Evolutionary conservation across 495 filamentous ascomycete genomes (phyloP).

Genomic region (Tuber borchii): DNA sequence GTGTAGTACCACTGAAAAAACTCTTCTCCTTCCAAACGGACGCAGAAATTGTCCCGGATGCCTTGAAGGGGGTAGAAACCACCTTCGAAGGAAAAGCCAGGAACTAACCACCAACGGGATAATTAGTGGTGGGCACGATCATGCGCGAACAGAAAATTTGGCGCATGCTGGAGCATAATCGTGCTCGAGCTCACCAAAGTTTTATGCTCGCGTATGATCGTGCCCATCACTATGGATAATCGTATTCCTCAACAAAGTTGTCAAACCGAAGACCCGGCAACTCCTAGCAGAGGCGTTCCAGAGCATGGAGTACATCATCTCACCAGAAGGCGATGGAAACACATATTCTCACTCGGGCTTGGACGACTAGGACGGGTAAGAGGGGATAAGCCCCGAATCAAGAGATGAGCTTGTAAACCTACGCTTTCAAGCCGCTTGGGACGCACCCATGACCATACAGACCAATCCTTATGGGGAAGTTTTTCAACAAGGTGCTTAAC

Average conservation of each 20-base stretch:
- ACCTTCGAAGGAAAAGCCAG: constrained; percentile 67
- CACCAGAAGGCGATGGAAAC: constrained; percentile 32
- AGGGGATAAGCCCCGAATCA: constrained; percentile 48
- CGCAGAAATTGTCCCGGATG: constrained; percentile 56
- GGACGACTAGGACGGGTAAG: constrained; percentile 49
- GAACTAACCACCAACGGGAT: constrained; percentile 74
- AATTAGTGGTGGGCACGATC: too few species aligned
- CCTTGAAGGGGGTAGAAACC: constrained; percentile 60
- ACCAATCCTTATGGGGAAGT: constrained; percentile 69
- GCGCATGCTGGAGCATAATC: too few species aligned
- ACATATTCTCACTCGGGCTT: constrained; percentile 10
- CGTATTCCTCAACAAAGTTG: constrained; percentile 78
- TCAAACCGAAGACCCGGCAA: constrained; percentile 78
- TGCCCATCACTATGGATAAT: too few species aligned
- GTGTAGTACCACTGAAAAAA: constrained; percentile 48
- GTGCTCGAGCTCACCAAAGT: too few species aligned
- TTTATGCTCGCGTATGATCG: too few species aligned
- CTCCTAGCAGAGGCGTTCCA: constrained; percentile 83
- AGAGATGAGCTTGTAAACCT: constrained; percentile 57
- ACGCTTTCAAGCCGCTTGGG: constrained; percentile 75
- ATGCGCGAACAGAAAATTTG: too few species aligned
- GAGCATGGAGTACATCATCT: constrained; percentile 68
- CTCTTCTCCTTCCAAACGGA: constrained; percentile 76
- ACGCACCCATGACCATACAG: constrained; percentile 71
- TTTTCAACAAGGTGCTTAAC: constrained; percentile 64